Evolutionary conservation across 495 filamentous ascomycete species (phyloP), one percentile per base, ranked within the genome.

Genomic region (Penicillium crystallinum): DNA sequence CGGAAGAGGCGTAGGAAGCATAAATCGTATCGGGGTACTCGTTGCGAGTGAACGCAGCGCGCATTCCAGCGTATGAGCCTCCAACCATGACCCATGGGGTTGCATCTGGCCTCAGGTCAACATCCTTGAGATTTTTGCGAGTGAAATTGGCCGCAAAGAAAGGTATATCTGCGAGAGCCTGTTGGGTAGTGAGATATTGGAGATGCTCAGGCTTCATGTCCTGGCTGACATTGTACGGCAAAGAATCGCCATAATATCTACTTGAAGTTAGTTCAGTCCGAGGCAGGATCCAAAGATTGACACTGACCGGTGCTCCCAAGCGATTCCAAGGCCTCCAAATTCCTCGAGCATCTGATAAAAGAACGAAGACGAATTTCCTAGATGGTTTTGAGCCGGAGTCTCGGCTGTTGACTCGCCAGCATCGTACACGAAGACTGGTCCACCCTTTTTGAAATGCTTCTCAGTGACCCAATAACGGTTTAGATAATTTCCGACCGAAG

Each of bases 31-130:
- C 72, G 0, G 82, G 81, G 45, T 83, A 83, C 44, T 71, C 63
- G 10, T 78, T 61, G 15, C 81, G 77, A 55, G 77, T 72, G 44
- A 82, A 73, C 0, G 81, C 79, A 0, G 77, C 70, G 3, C 81
- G 74, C 54, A 77, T 76, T 1, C 81, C 81, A 4, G 81, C 63
- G 59, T 85, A 84, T 9, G 78, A 81, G 9, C 78, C 81, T 37
- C 81, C 81, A 1, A 83, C 46, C 66, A 82, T 79, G 27, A 85
- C 61, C 81, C 81, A 85, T 6, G 81, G 81, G 0, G 78, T 77
- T 1, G 51, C 58, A 25, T 63, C 53, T 0, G 79, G 78, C 0
- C 72, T 70, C 27, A 83, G 49, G 44, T 77, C 66, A 11, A 65
- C 31, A 15, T 70, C 48, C 6, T 64, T 35, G 38, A 72, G 62